A percentile compares a stretch with the other conserved stretches of the same genome.
These are phyloP conservation scores for Oxytropis ochrocephala DNA, from an alignment of 306 rosid species.

Conservation along the genomic window DNA sequence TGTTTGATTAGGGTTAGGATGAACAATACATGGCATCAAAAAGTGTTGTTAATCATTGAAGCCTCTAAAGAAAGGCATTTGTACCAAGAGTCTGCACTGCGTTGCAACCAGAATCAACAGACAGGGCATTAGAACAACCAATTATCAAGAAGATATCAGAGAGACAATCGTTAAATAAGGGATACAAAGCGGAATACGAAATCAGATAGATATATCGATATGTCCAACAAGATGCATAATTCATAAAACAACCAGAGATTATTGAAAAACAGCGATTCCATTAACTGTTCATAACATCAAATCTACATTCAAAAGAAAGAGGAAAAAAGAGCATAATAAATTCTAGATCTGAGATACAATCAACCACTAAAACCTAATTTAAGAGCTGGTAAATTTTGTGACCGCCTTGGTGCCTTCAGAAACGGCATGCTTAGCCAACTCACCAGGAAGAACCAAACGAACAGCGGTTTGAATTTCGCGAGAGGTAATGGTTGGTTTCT, in stretches of 20 bases:
- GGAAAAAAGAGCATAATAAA: background rate
- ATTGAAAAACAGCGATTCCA: background rate
- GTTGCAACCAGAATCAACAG: too few species aligned
- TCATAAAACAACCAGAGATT: background rate
- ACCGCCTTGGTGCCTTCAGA: constrained; percentile 83
- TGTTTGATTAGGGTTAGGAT: too few species aligned
- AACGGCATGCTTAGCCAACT: constrained; percentile 71
- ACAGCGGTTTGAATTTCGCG: constrained; percentile 78
- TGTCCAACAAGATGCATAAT: background rate
- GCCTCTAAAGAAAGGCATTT: too few species aligned
- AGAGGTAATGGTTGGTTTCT: constrained; percentile 69
- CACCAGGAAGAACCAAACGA: constrained; percentile 67
- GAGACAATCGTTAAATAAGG: too few species aligned
- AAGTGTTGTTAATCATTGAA: too few species aligned
- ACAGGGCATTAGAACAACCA: too few species aligned
- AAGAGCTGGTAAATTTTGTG: constrained; percentile 72
- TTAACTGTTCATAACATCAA: background rate
- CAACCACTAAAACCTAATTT: background rate
- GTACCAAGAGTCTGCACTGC: too few species aligned
- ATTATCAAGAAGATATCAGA: too few species aligned
- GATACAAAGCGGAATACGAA: too few species aligned
- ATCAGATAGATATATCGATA: background rate
- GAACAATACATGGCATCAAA: too few species aligned
- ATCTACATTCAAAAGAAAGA: background rate
- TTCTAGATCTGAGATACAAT: background rate